These are phyloP conservation scores for Herpetospermum pedunculosum DNA, from an alignment of 306 rosid genomes.

Conservation along the genomic window DNA sequence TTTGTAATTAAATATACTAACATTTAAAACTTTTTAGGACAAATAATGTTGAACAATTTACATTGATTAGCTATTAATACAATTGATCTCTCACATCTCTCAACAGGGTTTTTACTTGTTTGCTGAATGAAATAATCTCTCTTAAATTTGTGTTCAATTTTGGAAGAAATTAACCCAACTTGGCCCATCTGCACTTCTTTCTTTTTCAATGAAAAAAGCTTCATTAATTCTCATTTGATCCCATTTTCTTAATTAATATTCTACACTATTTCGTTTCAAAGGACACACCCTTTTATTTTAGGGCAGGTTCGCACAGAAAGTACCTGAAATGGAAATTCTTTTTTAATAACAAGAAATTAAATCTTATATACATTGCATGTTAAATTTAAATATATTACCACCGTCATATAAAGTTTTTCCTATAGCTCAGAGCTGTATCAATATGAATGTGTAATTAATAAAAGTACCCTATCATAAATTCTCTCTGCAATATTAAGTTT, in stretches of 20 bases:
- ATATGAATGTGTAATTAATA: neutral
- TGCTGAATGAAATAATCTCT: too few species aligned
- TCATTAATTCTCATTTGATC: neutral
- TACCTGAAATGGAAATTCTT: neutral
- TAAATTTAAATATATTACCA: neutral
- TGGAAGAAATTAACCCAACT: too few species aligned
- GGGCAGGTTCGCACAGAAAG: neutral
- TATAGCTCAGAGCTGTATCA: neutral
- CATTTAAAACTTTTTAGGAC: too few species aligned
- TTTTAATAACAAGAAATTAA: neutral
- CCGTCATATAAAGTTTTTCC: neutral
- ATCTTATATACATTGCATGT: neutral
- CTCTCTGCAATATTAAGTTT: neutral
- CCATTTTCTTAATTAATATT: neutral
- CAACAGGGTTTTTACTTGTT: too few species aligned
- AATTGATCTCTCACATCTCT: too few species aligned
- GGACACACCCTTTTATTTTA: too few species aligned
- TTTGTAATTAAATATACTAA: too few species aligned
- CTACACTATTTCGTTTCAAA: neutral
- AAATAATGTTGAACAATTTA: too few species aligned
- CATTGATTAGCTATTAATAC: too few species aligned
- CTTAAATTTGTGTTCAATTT: too few species aligned
- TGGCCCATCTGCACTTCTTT: too few species aligned
- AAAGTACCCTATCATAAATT: neutral
- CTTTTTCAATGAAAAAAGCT: neutral